phyloP scores from a whole-genome alignment of 2,329 filamentous ascomycete species.

The Calonectria multiphialidica region DNA sequence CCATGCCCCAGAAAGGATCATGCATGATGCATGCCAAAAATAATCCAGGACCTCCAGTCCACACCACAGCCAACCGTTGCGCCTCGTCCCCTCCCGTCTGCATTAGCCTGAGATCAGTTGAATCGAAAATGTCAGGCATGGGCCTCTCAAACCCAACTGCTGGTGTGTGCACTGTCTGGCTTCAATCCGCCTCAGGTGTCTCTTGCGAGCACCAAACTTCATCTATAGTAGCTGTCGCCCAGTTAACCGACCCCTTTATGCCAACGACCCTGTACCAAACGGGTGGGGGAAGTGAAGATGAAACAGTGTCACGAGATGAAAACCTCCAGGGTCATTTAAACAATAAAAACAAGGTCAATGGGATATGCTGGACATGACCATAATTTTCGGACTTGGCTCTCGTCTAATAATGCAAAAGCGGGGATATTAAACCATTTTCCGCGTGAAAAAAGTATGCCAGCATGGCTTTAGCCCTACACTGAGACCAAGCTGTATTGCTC shows the following conservation, averaged over 20 bases:
- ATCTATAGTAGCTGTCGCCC: constrained; percentile 9
- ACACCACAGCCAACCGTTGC: neutral
- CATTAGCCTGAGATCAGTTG: constrained; percentile 14
- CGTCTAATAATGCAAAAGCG: neutral
- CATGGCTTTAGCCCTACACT: neutral
- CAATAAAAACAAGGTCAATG: neutral
- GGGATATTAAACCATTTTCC: neutral
- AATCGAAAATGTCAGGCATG: neutral
- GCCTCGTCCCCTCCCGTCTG: constrained; percentile 12
- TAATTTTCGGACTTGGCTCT: neutral
- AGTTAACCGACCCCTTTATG: constrained; percentile 7
- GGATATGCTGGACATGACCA: neutral
- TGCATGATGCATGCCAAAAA: constrained; percentile 27
- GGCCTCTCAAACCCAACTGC: neutral
- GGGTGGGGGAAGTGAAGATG: neutral
- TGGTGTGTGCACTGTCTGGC: neutral
- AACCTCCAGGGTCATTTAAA: neutral
- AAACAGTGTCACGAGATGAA: neutral
- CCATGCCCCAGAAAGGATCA: constrained; percentile 18
- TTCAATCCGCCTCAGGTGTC: neutral
- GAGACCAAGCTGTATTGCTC: neutral
- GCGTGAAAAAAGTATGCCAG: neutral
- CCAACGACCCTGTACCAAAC: constrained; percentile 9
- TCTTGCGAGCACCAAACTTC: neutral
- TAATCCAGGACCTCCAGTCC: constrained; percentile 9